Conservation (phyloP, 2,329 filamentous ascomycete species). For the Acephala macrosclerotiorum region DNA sequence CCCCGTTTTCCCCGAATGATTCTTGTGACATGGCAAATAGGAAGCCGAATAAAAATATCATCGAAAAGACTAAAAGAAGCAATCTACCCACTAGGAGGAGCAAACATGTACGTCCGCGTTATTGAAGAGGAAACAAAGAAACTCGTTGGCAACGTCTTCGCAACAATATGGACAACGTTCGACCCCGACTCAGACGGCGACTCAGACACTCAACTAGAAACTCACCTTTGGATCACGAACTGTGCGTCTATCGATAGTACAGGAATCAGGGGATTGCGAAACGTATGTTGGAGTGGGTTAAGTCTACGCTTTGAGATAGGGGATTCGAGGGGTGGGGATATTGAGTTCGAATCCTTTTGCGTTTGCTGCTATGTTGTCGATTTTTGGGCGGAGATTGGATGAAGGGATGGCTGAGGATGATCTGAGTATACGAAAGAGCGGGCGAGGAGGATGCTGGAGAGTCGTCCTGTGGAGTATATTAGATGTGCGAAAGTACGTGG, state of each 20-base stretch:
- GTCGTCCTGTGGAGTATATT: slow-evolving; percentile 25
- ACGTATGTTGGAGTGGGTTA: background rate
- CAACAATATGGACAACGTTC: background rate
- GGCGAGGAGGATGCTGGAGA: slow-evolving; percentile 16
- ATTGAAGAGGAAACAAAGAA: background rate
- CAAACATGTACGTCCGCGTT: too few species aligned
- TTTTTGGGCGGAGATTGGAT: slow-evolving; percentile 13
- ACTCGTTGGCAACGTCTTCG: background rate
- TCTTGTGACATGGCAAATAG: background rate
- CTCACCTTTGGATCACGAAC: background rate
- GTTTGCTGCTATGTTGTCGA: slow-evolving; percentile 10
- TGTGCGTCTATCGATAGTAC: background rate
- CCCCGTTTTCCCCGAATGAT: too few species aligned
- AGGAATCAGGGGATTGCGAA: background rate
- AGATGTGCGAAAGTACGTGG: slow-evolving; percentile 20
- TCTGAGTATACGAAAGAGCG: background rate
- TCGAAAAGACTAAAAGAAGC: background rate
- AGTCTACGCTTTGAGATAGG: background rate
- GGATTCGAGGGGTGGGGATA: slow-evolving; percentile 12
- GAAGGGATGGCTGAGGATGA: background rate
- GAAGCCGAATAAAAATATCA: background rate
- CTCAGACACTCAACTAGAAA: background rate
- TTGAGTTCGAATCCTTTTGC: slow-evolving; percentile 23
- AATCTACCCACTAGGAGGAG: background rate
- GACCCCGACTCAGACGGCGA: background rate